Evolutionary conservation across 139 green algal species (phyloP).

Genomic region (Auxenochlorella pyrenoidosa): DNA sequence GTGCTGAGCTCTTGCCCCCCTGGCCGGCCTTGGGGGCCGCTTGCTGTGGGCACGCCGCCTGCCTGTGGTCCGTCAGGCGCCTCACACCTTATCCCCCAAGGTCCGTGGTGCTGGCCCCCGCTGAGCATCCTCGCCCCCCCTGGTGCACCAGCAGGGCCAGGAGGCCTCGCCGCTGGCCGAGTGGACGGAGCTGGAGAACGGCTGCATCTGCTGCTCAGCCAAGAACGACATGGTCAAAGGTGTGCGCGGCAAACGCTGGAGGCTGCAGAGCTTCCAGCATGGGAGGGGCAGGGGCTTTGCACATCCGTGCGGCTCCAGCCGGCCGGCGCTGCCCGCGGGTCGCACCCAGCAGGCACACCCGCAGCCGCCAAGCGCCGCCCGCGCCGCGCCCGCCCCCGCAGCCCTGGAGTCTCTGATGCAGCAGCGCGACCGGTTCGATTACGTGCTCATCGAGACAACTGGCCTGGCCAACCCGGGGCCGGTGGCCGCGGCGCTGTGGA

Average conservation of each 20-base stretch:
- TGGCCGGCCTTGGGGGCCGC: background rate
- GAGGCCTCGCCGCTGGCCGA: slow-evolving; percentile 66
- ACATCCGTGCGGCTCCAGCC: too few relatives aligned
- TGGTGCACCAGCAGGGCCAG: background rate
- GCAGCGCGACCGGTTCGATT: slow-evolving; percentile 77
- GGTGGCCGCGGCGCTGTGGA: slow-evolving; percentile 87
- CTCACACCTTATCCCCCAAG: too few relatives aligned
- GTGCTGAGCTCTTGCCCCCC: slow-evolving; percentile 21
- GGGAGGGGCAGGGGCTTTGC: too few relatives aligned
- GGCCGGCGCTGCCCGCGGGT: too few relatives aligned
- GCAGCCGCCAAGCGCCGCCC: background rate
- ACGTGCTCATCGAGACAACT: slow-evolving; percentile 93
- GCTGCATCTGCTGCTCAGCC: slow-evolving; percentile 97
- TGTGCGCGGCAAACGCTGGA: background rate
- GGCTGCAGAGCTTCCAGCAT: too few relatives aligned
- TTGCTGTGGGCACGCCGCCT: background rate
- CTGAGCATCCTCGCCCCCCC: too few relatives aligned
- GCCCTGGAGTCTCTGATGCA: slow-evolving; percentile 68
- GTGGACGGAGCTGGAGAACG: slow-evolving; percentile 97
- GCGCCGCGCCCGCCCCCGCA: too few relatives aligned
- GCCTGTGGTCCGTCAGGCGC: background rate
- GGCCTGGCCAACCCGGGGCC: slow-evolving; percentile 91
- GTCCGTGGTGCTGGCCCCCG: too few relatives aligned
- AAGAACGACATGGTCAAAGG: slow-evolving; percentile 90
- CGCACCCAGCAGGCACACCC: background rate